phyloP scores from a whole-genome alignment of 73 alveolate genomes.

The Paramecium tetraurelia region DNA sequence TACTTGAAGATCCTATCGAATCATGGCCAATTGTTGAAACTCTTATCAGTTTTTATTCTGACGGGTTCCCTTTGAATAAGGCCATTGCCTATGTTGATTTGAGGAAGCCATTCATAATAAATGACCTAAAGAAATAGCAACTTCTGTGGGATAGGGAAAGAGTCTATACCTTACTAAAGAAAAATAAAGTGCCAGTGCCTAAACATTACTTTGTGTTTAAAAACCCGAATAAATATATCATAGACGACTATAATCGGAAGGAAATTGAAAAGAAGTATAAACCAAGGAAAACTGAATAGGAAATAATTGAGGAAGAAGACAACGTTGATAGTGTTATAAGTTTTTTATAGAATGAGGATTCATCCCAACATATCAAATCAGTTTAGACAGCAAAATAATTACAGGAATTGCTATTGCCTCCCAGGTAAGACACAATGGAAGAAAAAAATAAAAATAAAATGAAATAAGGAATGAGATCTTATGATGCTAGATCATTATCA shows the following conservation, averaged over 20 bases:
- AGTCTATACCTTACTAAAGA: conserved; percentile 62
- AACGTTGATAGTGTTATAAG: conserved; percentile 21
- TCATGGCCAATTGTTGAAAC: conserved; percentile 93
- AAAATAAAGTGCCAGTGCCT: conserved; percentile 54
- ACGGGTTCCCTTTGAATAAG: conserved; percentile 91
- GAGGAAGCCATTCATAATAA: conserved; percentile 85
- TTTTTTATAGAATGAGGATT: conserved; percentile 10
- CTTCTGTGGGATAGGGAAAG: conserved; percentile 91
- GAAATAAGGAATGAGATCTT: conserved; percentile 18
- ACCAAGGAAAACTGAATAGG: neutral
- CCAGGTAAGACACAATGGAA: neutral
- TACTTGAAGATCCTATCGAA: conserved; percentile 84
- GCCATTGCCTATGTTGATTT: conserved; percentile 80
- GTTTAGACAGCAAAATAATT: neutral
- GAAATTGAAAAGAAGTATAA: neutral
- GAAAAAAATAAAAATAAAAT: neutral
- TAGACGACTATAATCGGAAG: conserved; percentile 33
- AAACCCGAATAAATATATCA: conserved; percentile 22
- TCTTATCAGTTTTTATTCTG: conserved; percentile 83
- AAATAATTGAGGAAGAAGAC: conserved; percentile 3
- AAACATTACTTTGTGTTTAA: conserved; percentile 46
- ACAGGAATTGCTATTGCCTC: neutral
- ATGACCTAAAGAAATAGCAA: conserved; percentile 86
- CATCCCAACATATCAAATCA: neutral
- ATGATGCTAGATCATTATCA: conserved; percentile 27